Evolutionary conservation across 352 stramenopile species (phyloP).

Genomic region (Aphanomyces astaci): DNA sequence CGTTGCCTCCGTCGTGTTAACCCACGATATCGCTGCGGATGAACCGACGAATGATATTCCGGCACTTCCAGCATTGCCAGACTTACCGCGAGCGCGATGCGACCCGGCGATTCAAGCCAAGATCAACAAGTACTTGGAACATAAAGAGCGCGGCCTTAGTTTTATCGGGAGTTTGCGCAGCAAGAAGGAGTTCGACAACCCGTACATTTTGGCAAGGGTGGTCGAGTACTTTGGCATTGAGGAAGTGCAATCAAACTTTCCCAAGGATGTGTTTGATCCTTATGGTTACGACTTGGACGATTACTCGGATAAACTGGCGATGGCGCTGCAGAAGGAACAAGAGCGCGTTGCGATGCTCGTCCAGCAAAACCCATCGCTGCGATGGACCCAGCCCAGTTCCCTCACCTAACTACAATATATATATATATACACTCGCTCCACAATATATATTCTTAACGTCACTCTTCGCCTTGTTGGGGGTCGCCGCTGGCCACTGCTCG

Average conservation of each 20-base stretch:
- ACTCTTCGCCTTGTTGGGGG: background rate
- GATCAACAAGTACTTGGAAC: constrained; percentile 53
- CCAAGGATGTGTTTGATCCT: constrained; percentile 55
- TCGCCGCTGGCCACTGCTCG: background rate
- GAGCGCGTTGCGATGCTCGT: background rate
- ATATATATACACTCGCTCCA: background rate
- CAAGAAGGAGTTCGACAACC: constrained; percentile 82
- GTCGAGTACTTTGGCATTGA: constrained; percentile 83
- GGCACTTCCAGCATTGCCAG: constrained; percentile 15
- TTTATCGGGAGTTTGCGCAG: constrained; percentile 65
- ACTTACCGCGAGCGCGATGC: constrained; percentile 25
- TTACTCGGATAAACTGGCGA: constrained; percentile 49
- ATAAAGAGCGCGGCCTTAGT: constrained; percentile 26
- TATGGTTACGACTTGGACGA: constrained; percentile 59
- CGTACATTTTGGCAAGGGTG: constrained; percentile 80
- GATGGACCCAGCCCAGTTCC: constrained; percentile 29
- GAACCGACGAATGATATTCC: constrained; percentile 14
- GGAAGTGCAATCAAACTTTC: constrained; percentile 68
- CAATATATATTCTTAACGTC: too few relatives aligned
- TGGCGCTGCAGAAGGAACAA: constrained; percentile 29
- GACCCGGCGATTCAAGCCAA: constrained; percentile 45
- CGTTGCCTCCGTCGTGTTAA: too few relatives aligned
- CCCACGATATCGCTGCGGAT: constrained; percentile 26
- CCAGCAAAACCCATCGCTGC: constrained; percentile 39
- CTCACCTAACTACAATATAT: background rate